Conservation (phyloP, 352 stramenopile genomes). For the Phytophthora crassamura region DNA sequence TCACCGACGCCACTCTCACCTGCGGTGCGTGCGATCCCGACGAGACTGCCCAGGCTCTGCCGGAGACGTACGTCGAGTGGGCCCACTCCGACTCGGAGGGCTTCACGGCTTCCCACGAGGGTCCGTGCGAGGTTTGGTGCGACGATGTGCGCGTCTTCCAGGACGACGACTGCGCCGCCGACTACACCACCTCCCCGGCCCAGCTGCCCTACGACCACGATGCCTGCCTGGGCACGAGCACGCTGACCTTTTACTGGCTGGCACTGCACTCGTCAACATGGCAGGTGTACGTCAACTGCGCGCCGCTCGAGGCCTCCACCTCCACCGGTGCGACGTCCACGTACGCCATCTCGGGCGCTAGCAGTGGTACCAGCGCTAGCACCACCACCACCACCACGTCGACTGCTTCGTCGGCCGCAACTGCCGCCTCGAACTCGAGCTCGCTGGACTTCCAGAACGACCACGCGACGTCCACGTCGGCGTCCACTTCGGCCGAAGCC, state of each 20-base stretch:
- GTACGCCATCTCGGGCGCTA: constrained; percentile 27
- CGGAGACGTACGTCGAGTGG: constrained; percentile 35
- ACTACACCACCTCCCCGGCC: too few relatives aligned
- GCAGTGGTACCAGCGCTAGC: neutral
- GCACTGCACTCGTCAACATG: too few relatives aligned
- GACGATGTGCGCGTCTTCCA: too few relatives aligned
- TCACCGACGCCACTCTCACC: constrained; percentile 31
- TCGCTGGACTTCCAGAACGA: constrained; percentile 15
- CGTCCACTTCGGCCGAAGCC: constrained; percentile 20
- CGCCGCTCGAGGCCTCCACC: constrained; percentile 18
- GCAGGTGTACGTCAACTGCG: too few relatives aligned
- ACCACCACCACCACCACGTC: constrained; percentile 13
- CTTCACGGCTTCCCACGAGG: too few relatives aligned
- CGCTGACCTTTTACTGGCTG: too few relatives aligned
- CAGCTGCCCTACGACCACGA: too few relatives aligned
- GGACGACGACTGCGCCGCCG: too few relatives aligned
- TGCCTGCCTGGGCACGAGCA: too few relatives aligned
- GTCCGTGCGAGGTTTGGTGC: too few relatives aligned
- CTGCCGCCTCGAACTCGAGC: constrained; percentile 1
- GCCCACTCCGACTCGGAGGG: constrained; percentile 35
- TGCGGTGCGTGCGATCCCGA: constrained; percentile 30
- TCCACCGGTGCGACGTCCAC: constrained; percentile 33
- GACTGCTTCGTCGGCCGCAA: constrained; percentile 4
- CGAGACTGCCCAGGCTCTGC: constrained; percentile 27
- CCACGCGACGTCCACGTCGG: constrained; percentile 19